Evolutionary conservation across 768 basidiomycete species (phyloP), one percentile per base, ranked within the genome.

Genomic region (Xerocomus spinulosus): DNA sequence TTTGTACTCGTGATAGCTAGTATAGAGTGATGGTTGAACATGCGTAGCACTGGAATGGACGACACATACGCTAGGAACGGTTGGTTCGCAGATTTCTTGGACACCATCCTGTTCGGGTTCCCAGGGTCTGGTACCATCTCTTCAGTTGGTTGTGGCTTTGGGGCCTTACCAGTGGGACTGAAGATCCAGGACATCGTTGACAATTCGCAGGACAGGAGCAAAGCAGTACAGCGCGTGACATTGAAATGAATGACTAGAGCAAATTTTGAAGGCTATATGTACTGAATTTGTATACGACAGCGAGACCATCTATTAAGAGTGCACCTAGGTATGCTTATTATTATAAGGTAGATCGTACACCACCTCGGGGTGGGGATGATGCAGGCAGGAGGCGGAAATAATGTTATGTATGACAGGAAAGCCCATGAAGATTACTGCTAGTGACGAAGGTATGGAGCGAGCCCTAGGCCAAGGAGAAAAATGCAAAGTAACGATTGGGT

Each of bases 1-100:
- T 50, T 75, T 79, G 68, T 83, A 88, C 63, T 83, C 75, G 61
- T 77, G 79, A 68, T 88, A 78, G 15, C 85, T 88, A 58, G 46
- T 21, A 20, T 30, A 51, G 48, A 13, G 41, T 42, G 20, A 32
- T 23, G 35, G 44, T 47, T 57, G 23, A 55, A 41, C 37, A 35
- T 25, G 35, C 23, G 18, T 35, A 30, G 34, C 26, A 30, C 21
- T 36, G 14, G 21, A 10, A 17, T 14, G 10, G 33, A 25, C 64
- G 59, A n/a, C 32, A 76, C 83, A 54, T 71, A 92, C 82, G 81
- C 81, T 24, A 94, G 78, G 68, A 90, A 92, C 9, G 93, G 89
- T 50, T 76, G 74, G 70, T 95, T 96, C 25, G 92, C 89, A 35
- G 80, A 68, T 72, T 94, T 95, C 53, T 79, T 80, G 23, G 85